phyloP scores from a whole-genome alignment of 2,329 filamentous ascomycete genomes.

The Monascus ruber region DNA sequence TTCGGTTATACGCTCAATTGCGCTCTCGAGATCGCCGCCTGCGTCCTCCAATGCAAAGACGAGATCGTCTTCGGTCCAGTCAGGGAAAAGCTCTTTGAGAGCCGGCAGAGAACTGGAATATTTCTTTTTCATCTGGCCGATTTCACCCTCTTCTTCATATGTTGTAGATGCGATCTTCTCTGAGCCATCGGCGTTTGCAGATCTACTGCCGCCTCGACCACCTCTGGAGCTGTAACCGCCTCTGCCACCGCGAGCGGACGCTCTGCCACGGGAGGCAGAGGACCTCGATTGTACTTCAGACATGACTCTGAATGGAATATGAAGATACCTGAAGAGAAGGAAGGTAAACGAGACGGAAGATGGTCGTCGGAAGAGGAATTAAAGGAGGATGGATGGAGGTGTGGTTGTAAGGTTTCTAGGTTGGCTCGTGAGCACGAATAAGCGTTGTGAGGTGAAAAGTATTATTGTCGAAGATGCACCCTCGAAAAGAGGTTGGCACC shows the following conservation, averaged over 20 bases:
- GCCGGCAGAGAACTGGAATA: constrained; percentile 67
- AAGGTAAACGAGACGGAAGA: constrained; percentile 12
- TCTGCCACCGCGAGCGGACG: constrained; percentile 75
- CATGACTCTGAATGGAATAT: constrained; percentile 50
- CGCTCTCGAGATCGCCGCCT: constrained; percentile 37
- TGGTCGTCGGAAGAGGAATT: constrained; percentile 14
- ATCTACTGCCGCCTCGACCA: constrained; percentile 55
- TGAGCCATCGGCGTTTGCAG: constrained; percentile 64
- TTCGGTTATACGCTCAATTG: constrained; percentile 42
- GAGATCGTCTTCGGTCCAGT: constrained; percentile 92
- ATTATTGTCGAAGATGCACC: constrained; percentile 22
- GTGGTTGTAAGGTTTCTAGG: background rate
- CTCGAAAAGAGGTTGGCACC: constrained; percentile 28
- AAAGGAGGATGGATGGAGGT: constrained; percentile 7
- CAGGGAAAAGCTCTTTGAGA: constrained; percentile 86
- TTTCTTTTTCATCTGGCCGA: constrained; percentile 83
- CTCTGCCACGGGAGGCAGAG: constrained; percentile 75
- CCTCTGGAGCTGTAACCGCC: constrained; percentile 60
- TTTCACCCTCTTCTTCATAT: constrained; percentile 74
- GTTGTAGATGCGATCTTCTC: constrained; percentile 49
- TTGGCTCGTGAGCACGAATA: constrained; percentile 15
- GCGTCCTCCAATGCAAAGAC: constrained; percentile 82
- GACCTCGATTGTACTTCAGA: constrained; percentile 86
- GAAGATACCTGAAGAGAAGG: constrained; percentile 13
- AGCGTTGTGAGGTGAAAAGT: constrained; percentile 18